Conservation (phyloP, 352 stramenopile genomes). For the Globisporangium emineosum region DNA sequence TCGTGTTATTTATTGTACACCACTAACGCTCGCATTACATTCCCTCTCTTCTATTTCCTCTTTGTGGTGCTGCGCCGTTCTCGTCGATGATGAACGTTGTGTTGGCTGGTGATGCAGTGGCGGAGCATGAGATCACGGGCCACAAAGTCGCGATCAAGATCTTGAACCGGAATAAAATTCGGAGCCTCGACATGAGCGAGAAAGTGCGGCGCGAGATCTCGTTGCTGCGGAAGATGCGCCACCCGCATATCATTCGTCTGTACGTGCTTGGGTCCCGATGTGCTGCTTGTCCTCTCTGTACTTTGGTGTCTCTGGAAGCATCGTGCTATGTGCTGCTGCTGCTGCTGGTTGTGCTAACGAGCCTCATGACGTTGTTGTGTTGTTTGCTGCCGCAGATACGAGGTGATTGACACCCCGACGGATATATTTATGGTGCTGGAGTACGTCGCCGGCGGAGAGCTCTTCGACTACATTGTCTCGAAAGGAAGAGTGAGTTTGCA, state of each 20-base stretch:
- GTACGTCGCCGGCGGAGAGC: constrained; percentile 91
- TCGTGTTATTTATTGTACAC: constrained; percentile 6
- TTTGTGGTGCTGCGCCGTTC: background rate
- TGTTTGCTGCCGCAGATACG: constrained; percentile 59
- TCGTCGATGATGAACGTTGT: background rate
- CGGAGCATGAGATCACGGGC: constrained; percentile 96
- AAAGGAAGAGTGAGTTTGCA: constrained; percentile 85
- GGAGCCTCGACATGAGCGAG: constrained; percentile 98
- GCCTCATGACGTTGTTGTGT: background rate
- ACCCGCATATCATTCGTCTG: constrained; percentile 99
- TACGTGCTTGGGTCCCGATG: constrained; percentile 41
- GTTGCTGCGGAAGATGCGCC: constrained; percentile 97
- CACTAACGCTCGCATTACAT: constrained; percentile 2
- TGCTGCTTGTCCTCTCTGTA: background rate
- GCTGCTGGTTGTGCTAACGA: background rate
- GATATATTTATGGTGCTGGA: constrained; percentile 97
- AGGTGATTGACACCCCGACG: constrained; percentile 98
- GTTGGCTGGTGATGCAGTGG: constrained; percentile 61
- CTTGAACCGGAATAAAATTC: constrained; percentile 99
- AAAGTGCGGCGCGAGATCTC: constrained; percentile 99
- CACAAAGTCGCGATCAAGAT: constrained; percentile 99
- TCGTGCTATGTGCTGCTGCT: background rate
- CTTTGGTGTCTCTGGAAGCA: background rate
- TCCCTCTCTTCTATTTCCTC: background rate
- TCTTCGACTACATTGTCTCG: constrained; percentile 99